These are phyloP conservation scores for Fraxinus velutina DNA, from an alignment of 305 asterid genomes.

Conservation along the genomic window DNA sequence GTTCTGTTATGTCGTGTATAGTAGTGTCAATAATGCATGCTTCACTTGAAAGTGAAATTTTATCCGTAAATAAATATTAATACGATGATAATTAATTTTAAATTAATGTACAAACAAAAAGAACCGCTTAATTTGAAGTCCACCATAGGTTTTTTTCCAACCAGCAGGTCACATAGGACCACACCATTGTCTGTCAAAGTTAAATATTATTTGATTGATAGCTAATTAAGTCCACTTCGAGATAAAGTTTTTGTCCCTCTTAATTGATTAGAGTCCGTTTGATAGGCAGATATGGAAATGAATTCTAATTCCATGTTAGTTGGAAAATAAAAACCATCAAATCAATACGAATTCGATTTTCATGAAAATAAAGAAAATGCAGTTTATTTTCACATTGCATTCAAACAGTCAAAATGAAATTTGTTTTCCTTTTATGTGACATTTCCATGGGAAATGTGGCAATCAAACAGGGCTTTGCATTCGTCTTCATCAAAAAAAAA, in stretches of 20 bases:
- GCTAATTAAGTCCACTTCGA: neutral
- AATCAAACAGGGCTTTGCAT: no score
- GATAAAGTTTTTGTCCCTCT: neutral
- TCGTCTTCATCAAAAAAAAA: neutral
- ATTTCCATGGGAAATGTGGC: no score
- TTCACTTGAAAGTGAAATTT: neutral
- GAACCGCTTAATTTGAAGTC: neutral
- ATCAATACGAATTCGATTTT: no score
- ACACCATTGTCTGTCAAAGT: neutral
- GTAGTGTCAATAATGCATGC: neutral
- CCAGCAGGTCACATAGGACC: slow-evolving; percentile 1
- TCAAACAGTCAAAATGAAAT: no score
- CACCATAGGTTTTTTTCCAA: neutral
- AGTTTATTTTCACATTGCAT: no score
- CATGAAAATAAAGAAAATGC: no score
- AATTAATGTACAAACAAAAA: neutral
- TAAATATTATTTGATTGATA: neutral
- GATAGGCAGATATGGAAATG: no score
- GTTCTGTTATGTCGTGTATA: neutral
- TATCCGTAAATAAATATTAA: neutral
- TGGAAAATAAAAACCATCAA: no score
- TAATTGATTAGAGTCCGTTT: neutral
- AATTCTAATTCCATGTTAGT: no score
- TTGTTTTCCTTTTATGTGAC: no score
- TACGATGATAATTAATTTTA: neutral